A percentile compares a stretch with the other conserved stretches of the same genome.
Conservation (phyloP, 441 rosid species). For the Gossypium laxum region DNA sequence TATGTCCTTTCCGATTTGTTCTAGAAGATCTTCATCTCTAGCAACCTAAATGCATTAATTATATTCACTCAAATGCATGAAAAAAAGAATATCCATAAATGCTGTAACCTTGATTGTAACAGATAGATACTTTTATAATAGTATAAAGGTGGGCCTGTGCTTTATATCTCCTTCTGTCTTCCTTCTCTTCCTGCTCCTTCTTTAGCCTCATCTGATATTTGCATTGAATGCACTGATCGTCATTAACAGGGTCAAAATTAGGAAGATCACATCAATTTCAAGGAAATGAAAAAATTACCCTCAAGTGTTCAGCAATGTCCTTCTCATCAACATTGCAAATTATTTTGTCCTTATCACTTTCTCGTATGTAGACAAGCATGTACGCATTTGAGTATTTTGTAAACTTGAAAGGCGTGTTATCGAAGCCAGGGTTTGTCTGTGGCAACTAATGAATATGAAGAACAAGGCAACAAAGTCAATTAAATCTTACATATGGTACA, state of each 20-base stretch:
- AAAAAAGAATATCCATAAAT: not conserved
- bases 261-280: constrained; percentile 2
- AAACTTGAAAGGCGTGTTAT: constrained; percentile 77
- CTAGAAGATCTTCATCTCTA: constrained; percentile 71
- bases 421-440: constrained; percentile 83
- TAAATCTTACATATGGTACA: constrained; percentile 6
- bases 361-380: constrained; percentile 96
- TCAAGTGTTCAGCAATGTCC: constrained; percentile 89
- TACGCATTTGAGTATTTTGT: constrained; percentile 27
- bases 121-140: constrained; percentile 44
- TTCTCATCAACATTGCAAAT: constrained; percentile 88
- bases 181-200: constrained; percentile 89
- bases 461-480: constrained; percentile 19
- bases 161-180: constrained; percentile 67
- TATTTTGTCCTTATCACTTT: constrained; percentile 87
- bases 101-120: constrained; percentile 16
- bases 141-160: constrained; percentile 90
- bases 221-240: constrained; percentile 15
- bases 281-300: constrained; percentile 36
- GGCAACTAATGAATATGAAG: constrained; percentile 46
- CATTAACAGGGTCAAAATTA: not conserved
- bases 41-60: constrained; percentile 48
- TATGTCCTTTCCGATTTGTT: constrained; percentile 77
- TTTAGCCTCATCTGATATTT: constrained; percentile 66
- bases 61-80: not conserved